Base-by-base conservation (phyloP, 371 early-diverging fungal species). In the Mucor sp. region DNA sequence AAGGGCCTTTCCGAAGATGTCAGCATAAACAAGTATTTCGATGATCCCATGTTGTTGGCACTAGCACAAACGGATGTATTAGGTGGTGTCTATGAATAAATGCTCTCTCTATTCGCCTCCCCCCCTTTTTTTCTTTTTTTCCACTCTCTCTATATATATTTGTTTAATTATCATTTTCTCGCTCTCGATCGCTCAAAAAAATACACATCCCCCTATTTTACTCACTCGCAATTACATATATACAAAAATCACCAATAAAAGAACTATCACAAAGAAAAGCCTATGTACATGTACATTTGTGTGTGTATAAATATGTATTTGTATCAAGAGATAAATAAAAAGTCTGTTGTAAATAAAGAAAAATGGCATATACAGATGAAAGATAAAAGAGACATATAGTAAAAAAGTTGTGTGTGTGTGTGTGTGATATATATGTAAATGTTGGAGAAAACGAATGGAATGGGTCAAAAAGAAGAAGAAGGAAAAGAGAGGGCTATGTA, bases 1-100 rank as follows among this genome's bases (percentile, higher is more conserved):
- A 98, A 98, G 85, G 90, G 90, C 67, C 74, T 94, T 60, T 91
- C 93, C 59, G 98, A 98, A 68, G 97, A 96, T 82, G 96, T 98
- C 5, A 90, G 90, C 25, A 90, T 97, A 63, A 94, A 92, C 78
- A 96, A 97, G 80, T 97, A 91, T 84, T 94, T 98, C 80, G 98
- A 98, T 70, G 97, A 97, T 76, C 93, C 94, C 5, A 91, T 94
- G 93, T 65, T 91, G 39, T 64, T 88, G 41, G 85, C 85, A 69
- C 62, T 90, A 69, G 89, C 88, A 23, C 85, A 89, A 66, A 80
- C 79, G 28, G 81, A 85, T 65, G 72, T 85, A 32, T 70, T 81
- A 56, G 78, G 78, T 50, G 76, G 74, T 55, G 50, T 65, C 11
- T 62, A 65, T 47, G 62, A 71, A 61, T 67, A 63, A 56, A 50